These are phyloP conservation scores for Stephania japonica DNA, from an alignment of 164 flowering plant species.

Conservation along the genomic window DNA sequence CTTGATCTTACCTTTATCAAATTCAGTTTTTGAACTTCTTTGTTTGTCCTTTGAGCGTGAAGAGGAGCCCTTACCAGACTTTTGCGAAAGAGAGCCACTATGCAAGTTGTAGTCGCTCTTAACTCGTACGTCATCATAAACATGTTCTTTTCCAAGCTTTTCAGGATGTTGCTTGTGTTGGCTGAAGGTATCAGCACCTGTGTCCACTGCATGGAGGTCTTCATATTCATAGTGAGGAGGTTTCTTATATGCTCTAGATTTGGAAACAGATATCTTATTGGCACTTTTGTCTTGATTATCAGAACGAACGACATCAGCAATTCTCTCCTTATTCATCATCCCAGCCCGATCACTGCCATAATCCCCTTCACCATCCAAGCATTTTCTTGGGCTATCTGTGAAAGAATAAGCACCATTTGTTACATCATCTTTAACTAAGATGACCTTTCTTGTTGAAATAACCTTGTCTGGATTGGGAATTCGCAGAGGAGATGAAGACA, in stretches of 20 bases:
- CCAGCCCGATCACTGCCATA: conserved; percentile 36
- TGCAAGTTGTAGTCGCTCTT: conserved; percentile 21
- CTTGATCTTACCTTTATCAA: conserved; percentile 33
- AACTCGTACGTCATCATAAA: conserved; percentile 23
- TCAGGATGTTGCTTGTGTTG: conserved; percentile 24
- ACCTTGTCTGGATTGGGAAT: conserved; percentile 44
- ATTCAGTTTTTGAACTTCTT: conserved; percentile 29
- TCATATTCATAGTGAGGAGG: conserved; percentile 27
- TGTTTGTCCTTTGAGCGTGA: conserved; percentile 46
- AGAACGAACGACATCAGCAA: conserved; percentile 21
- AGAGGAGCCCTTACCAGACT: conserved; percentile 44
- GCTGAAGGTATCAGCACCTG: conserved; percentile 20
- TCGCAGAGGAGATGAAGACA: conserved; percentile 88
- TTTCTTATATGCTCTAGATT: conserved; percentile 20
- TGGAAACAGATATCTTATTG: conserved; percentile 21
- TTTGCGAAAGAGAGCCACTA: conserved; percentile 39
- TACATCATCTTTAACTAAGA: conserved; percentile 34
- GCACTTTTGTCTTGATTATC: conserved; percentile 32
- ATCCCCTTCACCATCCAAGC: conserved; percentile 49
- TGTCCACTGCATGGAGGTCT: conserved; percentile 22
- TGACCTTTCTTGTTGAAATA: conserved; percentile 21
- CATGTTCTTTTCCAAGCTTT: conserved; percentile 22
- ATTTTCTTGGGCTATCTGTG: conserved; percentile 36
- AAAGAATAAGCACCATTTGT: conserved; percentile 23
- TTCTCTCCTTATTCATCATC: conserved; percentile 32